Percentiles rank a stretch among this genome's conserved stretches.
These are phyloP conservation scores for Phialophora chinensis DNA, from an alignment of 2,329 filamentous ascomycete genomes.

Conservation along the genomic window DNA sequence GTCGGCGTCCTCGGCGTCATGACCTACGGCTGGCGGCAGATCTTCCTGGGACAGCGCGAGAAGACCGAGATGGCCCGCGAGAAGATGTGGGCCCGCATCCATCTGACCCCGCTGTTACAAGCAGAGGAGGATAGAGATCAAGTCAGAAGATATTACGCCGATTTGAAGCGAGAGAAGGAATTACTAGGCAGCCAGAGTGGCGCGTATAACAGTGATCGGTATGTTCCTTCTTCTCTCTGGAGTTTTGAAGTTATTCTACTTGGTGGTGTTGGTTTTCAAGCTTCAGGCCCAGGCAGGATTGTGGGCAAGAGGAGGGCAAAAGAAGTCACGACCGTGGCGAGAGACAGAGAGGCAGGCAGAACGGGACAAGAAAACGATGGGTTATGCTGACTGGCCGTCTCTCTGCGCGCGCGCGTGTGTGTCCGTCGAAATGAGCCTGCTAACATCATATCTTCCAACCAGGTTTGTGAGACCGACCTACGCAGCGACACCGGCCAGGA, in stretches of 20 bases:
- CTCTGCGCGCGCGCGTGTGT: neutral
- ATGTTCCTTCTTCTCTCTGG: constrained; percentile 46
- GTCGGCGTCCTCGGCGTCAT: constrained; percentile 77
- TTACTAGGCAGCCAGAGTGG: constrained; percentile 81
- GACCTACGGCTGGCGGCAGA: constrained; percentile 88
- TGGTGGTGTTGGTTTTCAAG: neutral
- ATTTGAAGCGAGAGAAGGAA: constrained; percentile 88
- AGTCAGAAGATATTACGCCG: constrained; percentile 82
- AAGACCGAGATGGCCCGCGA: constrained; percentile 92
- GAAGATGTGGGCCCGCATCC: constrained; percentile 97
- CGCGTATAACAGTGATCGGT: constrained; percentile 90
- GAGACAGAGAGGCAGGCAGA: neutral
- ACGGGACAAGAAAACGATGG: neutral
- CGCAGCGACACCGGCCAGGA: constrained; percentile 70
- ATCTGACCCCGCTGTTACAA: constrained; percentile 90
- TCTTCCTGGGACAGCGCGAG: constrained; percentile 82
- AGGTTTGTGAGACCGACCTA: constrained; percentile 85
- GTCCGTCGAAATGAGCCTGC: neutral
- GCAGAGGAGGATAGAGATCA: constrained; percentile 97
- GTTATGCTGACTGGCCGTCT: neutral
- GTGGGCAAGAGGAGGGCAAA: neutral
- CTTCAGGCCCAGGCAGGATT: neutral
- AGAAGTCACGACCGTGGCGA: neutral
- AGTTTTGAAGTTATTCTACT: neutral
- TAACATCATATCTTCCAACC: constrained; percentile 16